Evolutionary conservation across 257 asterid genomes (phyloP), one percentile per base, ranked within the genome.

Genomic region (Mentha longifolia): DNA sequence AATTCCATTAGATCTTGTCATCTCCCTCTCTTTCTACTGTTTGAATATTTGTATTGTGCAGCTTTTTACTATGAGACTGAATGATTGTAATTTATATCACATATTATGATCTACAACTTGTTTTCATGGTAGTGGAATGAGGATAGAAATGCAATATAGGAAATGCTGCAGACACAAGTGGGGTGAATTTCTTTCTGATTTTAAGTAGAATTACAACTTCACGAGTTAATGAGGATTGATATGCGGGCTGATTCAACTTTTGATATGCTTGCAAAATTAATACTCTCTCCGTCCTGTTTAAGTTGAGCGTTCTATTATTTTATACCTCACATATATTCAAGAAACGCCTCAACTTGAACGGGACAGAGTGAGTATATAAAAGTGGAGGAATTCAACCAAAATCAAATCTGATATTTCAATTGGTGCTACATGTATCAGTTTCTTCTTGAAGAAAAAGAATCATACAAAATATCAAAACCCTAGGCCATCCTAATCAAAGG

Each of bases 1-100:
- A 93, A 59, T 91, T 93, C 77, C 98, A 91, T 78, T 93, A 82
- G 22, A 30, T 10, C 19, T 19, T 10, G 14, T 31, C 3, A 33
- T 47, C 2, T 20, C 25, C 50, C 33, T 71, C 77, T 52, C 31
- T 7, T 51, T 45, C 77, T 52, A 15, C 51, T 72, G 39, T 52
- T 70, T 49, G 37, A 35, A 52, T 46, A 51, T 37, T 39, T 10
- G 50, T 61, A 58, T 59, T 61, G 64, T 61, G 76, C 76, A 72
- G 76, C 19, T 37, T 22, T 19, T 22, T 37, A 33, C 45, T 14
- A 35, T 67, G 14, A 16, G 47, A 39, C 35, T 61, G 37, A 45
- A 20, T 10, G 20, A 56, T 4, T 71, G 70, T 71, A 61, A 71
- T 71, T 16, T 72, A 61, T 71, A 45, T 52, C 31, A 17, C 35